Percentiles rank a stretch among this genome's conserved stretches.
These are phyloP conservation scores for Fraxinus paxiana DNA, from an alignment of 305 asterid species.

Conservation along the genomic window DNA sequence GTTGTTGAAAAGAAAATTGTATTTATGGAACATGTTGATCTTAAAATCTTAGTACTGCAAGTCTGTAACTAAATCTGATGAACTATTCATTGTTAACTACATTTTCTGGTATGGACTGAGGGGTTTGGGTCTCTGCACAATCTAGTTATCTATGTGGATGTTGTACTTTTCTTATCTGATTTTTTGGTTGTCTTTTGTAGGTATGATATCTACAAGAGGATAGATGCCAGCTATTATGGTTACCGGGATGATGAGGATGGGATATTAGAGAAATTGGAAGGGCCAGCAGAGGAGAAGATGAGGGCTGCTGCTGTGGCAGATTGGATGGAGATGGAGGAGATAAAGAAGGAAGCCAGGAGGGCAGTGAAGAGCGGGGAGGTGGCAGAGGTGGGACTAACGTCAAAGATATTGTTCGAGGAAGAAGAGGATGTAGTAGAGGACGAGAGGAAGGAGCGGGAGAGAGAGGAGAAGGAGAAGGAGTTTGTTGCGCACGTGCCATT, in stretches of 20 bases:
- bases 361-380: conserved; percentile 91
- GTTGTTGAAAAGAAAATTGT: neutral
- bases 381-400: conserved; percentile 65
- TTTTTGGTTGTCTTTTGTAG: conserved; percentile 31
- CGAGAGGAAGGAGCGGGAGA: conserved; percentile 61
- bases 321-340: conserved; percentile 77
- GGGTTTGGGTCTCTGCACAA: neutral
- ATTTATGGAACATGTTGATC: neutral
- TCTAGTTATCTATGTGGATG: conserved; percentile 7
- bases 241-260: conserved; percentile 97
- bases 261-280: conserved; percentile 69
- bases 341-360: conserved; percentile 83
- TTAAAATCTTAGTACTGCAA: neutral
- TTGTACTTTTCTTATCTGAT: conserved; percentile 11
- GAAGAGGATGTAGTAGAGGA: conserved; percentile 92
- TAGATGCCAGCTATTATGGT: conserved; percentile 93
- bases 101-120: neutral
- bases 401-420: conserved; percentile 78
- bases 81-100: neutral
- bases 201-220: conserved; percentile 91
- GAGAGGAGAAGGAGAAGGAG: conserved; percentile 42
- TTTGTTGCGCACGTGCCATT: conserved; percentile 90
- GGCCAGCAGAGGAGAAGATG: conserved; percentile 71
- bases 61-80: neutral
- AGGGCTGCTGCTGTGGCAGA: conserved; percentile 67